Evolutionary conservation across 1,284 basidiomycete species (phyloP).

Genomic region (Cryptococcus jaspeensis): DNA sequence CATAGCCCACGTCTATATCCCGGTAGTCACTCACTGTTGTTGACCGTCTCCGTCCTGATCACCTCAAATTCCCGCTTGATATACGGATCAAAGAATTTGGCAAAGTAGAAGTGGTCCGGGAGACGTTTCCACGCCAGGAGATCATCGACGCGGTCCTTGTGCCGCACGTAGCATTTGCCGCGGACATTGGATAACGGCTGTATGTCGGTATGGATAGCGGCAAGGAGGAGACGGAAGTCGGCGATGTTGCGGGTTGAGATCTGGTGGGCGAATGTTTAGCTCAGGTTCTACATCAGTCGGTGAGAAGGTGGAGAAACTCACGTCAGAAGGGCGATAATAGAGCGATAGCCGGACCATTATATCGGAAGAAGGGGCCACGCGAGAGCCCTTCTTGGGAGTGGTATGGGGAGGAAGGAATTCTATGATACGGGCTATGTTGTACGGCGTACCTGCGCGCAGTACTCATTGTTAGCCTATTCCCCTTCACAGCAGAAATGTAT

Average conservation of each 20-base stretch:
- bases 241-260: constrained; percentile 56
- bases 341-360: constrained; percentile 75
- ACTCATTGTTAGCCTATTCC: background rate
- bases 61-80: constrained; percentile 98
- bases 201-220: constrained; percentile 92
- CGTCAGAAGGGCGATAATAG: constrained; percentile 76
- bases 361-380: constrained; percentile 22
- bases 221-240: constrained; percentile 84
- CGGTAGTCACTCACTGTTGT: constrained; percentile 70
- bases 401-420: constrained; percentile 74
- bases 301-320: constrained; percentile 54
- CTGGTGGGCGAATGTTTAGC: constrained; percentile 40
- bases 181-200: constrained; percentile 89
- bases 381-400: constrained; percentile 39
- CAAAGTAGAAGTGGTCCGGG: constrained; percentile 93
- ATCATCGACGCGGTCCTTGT: constrained; percentile 91
- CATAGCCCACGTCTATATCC: background rate
- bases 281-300: background rate
- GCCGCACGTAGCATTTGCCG: constrained; percentile 86
- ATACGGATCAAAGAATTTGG: constrained; percentile 91
- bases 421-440: constrained; percentile 92
- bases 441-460: constrained; percentile 60
- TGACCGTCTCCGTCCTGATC: constrained; percentile 77
- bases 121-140: constrained; percentile 91
- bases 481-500: background rate